phyloP scores from a whole-genome alignment of 2,329 filamentous ascomycete species.

The Calycina marina region DNA sequence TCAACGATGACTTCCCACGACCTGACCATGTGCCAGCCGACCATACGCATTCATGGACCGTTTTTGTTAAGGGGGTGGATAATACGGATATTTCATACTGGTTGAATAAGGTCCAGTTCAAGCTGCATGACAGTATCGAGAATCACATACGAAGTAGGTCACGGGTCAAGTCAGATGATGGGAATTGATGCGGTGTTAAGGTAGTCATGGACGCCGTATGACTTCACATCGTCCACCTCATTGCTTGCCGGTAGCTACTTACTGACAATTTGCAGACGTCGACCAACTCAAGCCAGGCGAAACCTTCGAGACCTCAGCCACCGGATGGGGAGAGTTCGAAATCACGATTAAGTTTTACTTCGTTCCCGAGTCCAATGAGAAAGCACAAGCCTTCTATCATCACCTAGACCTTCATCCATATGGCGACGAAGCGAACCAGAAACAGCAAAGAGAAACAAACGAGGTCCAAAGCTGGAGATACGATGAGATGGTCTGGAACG shows the following conservation, averaged over 20 bases:
- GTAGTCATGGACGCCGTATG: too few species aligned
- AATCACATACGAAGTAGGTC: slow-evolving; percentile 69
- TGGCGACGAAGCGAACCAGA: slow-evolving; percentile 59
- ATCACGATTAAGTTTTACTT: slow-evolving; percentile 95
- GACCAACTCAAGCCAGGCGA: slow-evolving; percentile 49
- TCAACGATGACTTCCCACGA: slow-evolving; percentile 67
- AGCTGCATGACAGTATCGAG: slow-evolving; percentile 91
- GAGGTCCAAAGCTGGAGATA: slow-evolving; percentile 69
- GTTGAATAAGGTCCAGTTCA: slow-evolving; percentile 95
- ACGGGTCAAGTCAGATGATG: too few species aligned
- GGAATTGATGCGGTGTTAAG: too few species aligned
- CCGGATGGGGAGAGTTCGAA: slow-evolving; percentile 96
- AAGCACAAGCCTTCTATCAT: slow-evolving; percentile 91
- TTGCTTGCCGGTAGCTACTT: background rate
- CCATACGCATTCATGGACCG: slow-evolving; percentile 93
- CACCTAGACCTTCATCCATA: slow-evolving; percentile 85
- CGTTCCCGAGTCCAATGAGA: slow-evolving; percentile 73
- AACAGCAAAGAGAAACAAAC: slow-evolving; percentile 40
- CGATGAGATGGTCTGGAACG: slow-evolving; percentile 94
- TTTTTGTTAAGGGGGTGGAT: slow-evolving; percentile 83
- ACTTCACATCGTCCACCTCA: too few species aligned
- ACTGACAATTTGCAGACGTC: slow-evolving; percentile 42
- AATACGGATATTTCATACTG: slow-evolving; percentile 88
- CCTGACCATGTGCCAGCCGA: slow-evolving; percentile 66
- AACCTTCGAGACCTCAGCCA: slow-evolving; percentile 75